These are phyloP conservation scores for Cercophora samala DNA, from an alignment of 495 filamentous ascomycete genomes.

Conservation along the genomic window DNA sequence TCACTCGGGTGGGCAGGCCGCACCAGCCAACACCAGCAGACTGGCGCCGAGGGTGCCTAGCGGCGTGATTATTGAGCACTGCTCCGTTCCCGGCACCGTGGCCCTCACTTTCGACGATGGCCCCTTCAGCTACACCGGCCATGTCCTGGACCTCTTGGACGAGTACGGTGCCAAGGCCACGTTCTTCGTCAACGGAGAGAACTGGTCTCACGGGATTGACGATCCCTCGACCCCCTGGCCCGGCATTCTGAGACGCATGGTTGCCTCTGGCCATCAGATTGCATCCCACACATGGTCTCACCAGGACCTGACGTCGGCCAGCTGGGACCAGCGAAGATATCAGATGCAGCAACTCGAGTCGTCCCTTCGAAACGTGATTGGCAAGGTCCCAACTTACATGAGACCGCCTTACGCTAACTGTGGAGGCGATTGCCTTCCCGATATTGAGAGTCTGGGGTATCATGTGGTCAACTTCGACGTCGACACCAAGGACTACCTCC, in stretches of 20 bases:
- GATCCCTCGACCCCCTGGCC: conserved; percentile 37
- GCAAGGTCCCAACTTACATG: conserved; percentile 43
- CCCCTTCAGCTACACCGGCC: conserved; percentile 36
- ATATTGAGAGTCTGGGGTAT: conserved; percentile 36
- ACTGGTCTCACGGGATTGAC: conserved; percentile 56
- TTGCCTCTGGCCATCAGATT: conserved; percentile 32
- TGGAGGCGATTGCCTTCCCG: conserved; percentile 23
- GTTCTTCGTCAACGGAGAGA: conserved; percentile 71
- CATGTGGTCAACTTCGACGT: conserved; percentile 44
- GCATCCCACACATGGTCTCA: conserved; percentile 41
- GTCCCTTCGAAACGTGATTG: conserved; percentile 32
- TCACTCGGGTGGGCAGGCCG: conserved; percentile 10
- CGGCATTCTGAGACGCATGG: conserved; percentile 31
- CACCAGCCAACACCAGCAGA: conserved; percentile 9
- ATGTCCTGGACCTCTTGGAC: conserved; percentile 32
- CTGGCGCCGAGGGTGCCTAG: conserved; percentile 18
- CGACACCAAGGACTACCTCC: conserved; percentile 43
- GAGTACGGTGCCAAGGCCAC: conserved; percentile 59
- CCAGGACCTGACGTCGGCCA: conserved; percentile 30
- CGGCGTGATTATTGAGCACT: conserved; percentile 53
- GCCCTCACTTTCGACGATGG: conserved; percentile 48
- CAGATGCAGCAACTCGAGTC: conserved; percentile 35
- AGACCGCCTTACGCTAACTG: conserved; percentile 43
- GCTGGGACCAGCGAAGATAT: conserved; percentile 14
- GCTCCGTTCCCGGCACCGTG: conserved; percentile 46